These are phyloP conservation scores for Artemisia annua DNA, from an alignment of 129 eudicot genomes.

Conservation along the genomic window DNA sequence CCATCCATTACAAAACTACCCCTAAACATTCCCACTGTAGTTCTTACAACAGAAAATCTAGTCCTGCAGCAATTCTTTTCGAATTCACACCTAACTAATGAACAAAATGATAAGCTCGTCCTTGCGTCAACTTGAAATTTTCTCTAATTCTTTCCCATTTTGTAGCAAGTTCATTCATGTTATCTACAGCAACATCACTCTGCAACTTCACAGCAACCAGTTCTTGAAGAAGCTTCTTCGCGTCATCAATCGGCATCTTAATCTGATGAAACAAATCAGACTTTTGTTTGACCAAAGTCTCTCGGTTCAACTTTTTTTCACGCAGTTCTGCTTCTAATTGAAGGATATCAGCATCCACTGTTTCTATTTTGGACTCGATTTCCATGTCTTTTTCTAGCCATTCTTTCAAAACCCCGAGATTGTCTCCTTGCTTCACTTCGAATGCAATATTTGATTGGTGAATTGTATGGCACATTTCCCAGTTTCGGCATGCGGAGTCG, in stretches of 20 bases:
- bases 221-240: conserved; percentile 32
- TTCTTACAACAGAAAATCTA: conserved; percentile 4
- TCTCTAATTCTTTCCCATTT: conserved; percentile 30
- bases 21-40: not conserved
- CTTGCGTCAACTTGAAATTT: conserved; percentile 19
- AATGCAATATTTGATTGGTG: conserved; percentile 16
- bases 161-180: conserved; percentile 21
- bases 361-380: conserved; percentile 19
- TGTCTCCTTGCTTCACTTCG: conserved; percentile 9
- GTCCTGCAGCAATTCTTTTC: not conserved
- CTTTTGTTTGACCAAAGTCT: conserved; percentile 25
- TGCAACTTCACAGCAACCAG: conserved; percentile 28
- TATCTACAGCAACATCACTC: conserved; percentile 31
- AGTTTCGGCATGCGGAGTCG: conserved; percentile 28
- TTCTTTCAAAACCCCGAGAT: conserved; percentile 13
- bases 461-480: conserved; percentile 8
- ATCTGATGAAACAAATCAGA: conserved; percentile 22
- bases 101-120: not conserved
- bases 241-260: conserved; percentile 31
- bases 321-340: conserved; percentile 20
- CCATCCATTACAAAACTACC: too few species aligned
- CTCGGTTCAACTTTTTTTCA: conserved; percentile 24
- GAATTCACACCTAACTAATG: not conserved
- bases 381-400: conserved; percentile 36
- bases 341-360: conserved; percentile 29